phyloP scores from a whole-genome alignment of 805 yeast genomes.

The Nakazawaea pomicola region DNA sequence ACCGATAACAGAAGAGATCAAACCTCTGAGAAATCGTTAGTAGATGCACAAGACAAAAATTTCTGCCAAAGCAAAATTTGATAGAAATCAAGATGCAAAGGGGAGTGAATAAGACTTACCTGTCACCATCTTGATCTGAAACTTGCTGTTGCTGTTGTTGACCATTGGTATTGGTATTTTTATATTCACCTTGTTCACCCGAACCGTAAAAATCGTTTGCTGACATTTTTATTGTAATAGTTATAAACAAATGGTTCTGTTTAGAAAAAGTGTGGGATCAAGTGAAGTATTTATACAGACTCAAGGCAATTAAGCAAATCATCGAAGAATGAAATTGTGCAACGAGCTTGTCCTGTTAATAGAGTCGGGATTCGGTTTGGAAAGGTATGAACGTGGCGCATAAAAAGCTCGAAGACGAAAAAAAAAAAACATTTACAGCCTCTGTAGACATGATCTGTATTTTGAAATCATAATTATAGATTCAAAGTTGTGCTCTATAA shows the following conservation, averaged over 20 bases:
- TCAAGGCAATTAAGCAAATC: too few relatives aligned
- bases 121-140: slow-evolving; percentile 23
- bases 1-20: slow-evolving; percentile 41
- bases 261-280: background rate
- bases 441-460: too few relatives aligned
- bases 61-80: too few relatives aligned
- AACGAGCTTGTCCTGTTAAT: too few relatives aligned
- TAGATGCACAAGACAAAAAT: background rate
- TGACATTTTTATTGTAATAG: slow-evolving; percentile 33
- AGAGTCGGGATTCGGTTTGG: background rate
- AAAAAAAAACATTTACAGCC: too few relatives aligned
- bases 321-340: too few relatives aligned
- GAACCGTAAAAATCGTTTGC: slow-evolving; percentile 52
- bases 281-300: background rate
- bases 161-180: slow-evolving; percentile 24
- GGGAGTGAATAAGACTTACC: background rate
- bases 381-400: background rate
- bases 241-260: background rate
- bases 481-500: too few relatives aligned
- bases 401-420: too few relatives aligned
- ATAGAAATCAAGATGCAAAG: background rate
- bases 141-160: slow-evolving; percentile 28
- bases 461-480: too few relatives aligned
- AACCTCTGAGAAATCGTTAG: slow-evolving; percentile 26
- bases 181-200: slow-evolving; percentile 34